Conservation (phyloP, 2,329 filamentous ascomycete genomes). For the Myriangium duriaei region DNA sequence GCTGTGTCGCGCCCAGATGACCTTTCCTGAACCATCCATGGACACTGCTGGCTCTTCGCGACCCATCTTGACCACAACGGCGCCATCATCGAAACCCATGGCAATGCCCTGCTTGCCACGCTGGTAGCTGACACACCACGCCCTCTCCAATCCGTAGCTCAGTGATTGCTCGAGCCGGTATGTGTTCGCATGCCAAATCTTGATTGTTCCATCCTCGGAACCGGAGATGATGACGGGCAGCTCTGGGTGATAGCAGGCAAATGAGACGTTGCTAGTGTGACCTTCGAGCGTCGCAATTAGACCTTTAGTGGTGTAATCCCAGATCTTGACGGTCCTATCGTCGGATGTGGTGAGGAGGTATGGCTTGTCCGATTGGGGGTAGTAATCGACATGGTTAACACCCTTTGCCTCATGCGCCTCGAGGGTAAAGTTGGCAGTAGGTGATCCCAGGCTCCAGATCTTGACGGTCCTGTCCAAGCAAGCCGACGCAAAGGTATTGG, state of each 20-base stretch:
- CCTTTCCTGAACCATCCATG: conserved; percentile 91
- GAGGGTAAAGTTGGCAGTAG: conserved; percentile 90
- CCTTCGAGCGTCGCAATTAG: conserved; percentile 93
- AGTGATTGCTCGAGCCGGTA: conserved; percentile 92
- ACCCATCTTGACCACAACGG: conserved; percentile 94
- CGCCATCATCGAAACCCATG: conserved; percentile 94
- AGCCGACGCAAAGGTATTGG: conserved; percentile 51
- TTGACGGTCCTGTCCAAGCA: conserved; percentile 95
- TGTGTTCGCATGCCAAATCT: conserved; percentile 98
- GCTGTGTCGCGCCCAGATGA: conserved; percentile 91
- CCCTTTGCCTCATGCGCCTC: conserved; percentile 96
- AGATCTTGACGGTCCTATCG: conserved; percentile 92
- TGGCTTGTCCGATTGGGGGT: conserved; percentile 54
- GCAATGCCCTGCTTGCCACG: conserved; percentile 88
- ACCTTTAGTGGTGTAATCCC: conserved; percentile 98
- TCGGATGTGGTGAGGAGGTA: conserved; percentile 96
- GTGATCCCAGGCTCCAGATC: conserved; percentile 90
- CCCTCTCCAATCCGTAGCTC: conserved; percentile 89
- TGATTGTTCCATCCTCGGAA: conserved; percentile 92
- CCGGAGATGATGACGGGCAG: conserved; percentile 94
- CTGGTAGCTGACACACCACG: conserved; percentile 96
- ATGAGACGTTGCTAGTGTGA: conserved; percentile 95
- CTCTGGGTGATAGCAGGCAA: conserved; percentile 95
- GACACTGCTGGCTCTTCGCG: conserved; percentile 94
- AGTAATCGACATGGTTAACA: conserved; percentile 93